These are phyloP conservation scores for Tricholoma sp. DNA, from an alignment of 768 basidiomycete genomes.

Conservation along the genomic window DNA sequence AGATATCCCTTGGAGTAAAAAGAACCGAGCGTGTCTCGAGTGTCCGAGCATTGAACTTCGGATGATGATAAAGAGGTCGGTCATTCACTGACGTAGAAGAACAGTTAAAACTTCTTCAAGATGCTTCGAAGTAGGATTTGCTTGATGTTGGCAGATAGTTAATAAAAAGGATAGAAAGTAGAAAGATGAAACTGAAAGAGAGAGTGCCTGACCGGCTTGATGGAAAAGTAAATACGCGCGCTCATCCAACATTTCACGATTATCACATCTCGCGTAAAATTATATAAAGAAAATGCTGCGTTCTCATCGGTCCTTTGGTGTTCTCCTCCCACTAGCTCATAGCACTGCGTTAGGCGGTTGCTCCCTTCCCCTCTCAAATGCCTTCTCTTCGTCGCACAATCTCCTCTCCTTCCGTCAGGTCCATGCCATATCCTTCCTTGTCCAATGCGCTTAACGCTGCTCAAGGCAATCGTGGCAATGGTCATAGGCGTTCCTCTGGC, in stretches of 20 bases:
- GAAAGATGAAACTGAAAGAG: conserved; percentile 3
- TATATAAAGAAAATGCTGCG: conserved; percentile 37
- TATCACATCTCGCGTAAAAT: conserved; percentile 28
- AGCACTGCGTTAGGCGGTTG: conserved; percentile 51
- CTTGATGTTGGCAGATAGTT: conserved; percentile 15
- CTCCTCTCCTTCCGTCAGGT: conserved; percentile 65
- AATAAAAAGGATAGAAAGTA: conserved; percentile 17
- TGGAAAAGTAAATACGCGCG: conserved; percentile 5
- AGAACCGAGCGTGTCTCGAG: conserved; percentile 17
- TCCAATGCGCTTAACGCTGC: conserved; percentile 27
- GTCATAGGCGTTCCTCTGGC: conserved; percentile 60
- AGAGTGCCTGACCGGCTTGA: conserved; percentile 11
- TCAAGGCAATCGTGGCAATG: conserved; percentile 29
- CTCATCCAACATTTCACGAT: conserved; percentile 17
- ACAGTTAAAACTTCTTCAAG: background rate
- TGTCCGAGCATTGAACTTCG: background rate
- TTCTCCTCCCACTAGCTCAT: conserved; percentile 21
- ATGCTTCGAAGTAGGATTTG: conserved; percentile 17
- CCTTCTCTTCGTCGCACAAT: conserved; percentile 78
- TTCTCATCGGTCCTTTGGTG: conserved; percentile 31
- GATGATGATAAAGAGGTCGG: background rate
- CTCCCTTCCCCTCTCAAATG: conserved; percentile 33
- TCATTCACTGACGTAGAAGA: too few relatives aligned
- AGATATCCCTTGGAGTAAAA: conserved; percentile 13
- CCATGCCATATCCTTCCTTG: conserved; percentile 57